Percentiles rank a stretch among this genome's conserved stretches.
Conservation (phyloP, 208 protist genomes). For the Porcisia deanei region DNA sequence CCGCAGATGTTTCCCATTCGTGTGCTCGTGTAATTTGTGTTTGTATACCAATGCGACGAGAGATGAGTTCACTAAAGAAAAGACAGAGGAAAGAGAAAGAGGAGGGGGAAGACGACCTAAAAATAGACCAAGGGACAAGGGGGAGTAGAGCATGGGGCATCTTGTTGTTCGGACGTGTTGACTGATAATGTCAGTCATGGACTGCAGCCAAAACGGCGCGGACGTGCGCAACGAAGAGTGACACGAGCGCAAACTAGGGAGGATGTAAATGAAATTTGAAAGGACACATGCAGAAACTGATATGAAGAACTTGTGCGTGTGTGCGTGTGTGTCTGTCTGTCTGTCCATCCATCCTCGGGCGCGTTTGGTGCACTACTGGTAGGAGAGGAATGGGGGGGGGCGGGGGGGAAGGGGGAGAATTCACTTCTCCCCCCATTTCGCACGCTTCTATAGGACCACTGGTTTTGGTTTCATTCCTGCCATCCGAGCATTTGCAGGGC, state of each 20-base stretch:
- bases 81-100: neutral
- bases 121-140: neutral
- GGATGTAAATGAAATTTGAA: neutral
- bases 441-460: neutral
- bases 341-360: neutral
- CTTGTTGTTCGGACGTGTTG: neutral
- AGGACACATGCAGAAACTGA: neutral
- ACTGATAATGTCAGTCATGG: neutral
- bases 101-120: neutral
- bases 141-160: neutral
- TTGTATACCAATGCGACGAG: neutral
- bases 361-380: neutral
- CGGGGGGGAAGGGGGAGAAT: no score
- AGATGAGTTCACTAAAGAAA: neutral
- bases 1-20: no score
- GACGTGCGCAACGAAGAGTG: neutral
- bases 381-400: neutral
- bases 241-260: neutral
- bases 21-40: no score
- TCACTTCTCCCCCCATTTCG: no score
- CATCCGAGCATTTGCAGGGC: neutral
- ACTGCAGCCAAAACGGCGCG: neutral
- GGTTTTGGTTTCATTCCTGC: neutral
- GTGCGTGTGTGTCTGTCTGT: neutral
- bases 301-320: no score